A percentile compares a stretch with the other conserved stretches of the same genome.
Evolutionary conservation across 2,329 filamentous ascomycete genomes (phyloP).

Genomic region (Beauveria medogensis): DNA sequence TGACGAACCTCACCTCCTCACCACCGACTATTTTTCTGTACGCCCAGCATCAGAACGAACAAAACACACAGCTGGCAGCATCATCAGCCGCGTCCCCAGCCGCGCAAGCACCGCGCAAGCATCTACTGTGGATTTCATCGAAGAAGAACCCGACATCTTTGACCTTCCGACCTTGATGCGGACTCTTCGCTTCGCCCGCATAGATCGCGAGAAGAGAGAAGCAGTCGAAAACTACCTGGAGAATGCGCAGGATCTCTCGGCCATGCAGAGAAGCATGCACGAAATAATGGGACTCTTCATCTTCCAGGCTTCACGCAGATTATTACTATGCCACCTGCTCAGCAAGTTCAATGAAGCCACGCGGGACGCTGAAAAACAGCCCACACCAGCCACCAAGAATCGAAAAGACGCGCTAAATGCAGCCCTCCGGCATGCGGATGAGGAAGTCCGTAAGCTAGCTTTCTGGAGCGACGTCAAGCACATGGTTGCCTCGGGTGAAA

Average conservation of each 20-base stretch:
- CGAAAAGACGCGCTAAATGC: slow-evolving; percentile 62
- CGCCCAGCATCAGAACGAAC: slow-evolving; percentile 42
- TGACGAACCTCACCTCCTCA: slow-evolving; percentile 57
- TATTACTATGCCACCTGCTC: slow-evolving; percentile 27
- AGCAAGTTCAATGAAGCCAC: slow-evolving; percentile 9
- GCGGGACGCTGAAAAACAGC: neutral
- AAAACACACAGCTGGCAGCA: slow-evolving; percentile 24
- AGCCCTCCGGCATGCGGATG: slow-evolving; percentile 68
- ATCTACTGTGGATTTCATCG: slow-evolving; percentile 36
- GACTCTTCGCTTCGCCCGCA: slow-evolving; percentile 58
- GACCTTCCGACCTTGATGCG: slow-evolving; percentile 63
- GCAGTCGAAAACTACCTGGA: slow-evolving; percentile 75
- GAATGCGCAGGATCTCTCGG: slow-evolving; percentile 67
- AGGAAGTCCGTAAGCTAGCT: slow-evolving; percentile 71
- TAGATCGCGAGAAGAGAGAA: slow-evolving; percentile 88
- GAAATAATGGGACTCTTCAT: slow-evolving; percentile 81
- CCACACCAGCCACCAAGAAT: slow-evolving; percentile 10
- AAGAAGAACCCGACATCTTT: slow-evolving; percentile 49
- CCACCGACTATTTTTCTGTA: slow-evolving; percentile 73
- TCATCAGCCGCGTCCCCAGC: slow-evolving; percentile 25
- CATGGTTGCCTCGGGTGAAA: slow-evolving; percentile 49
- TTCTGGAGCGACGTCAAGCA: slow-evolving; percentile 81
- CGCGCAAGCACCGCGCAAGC: slow-evolving; percentile 29
- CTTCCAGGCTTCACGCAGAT: slow-evolving; percentile 78
- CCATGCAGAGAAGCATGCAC: slow-evolving; percentile 69